These are phyloP conservation scores for Amanita polypyramis DNA, from an alignment of 768 basidiomycete species.

Conservation along the genomic window DNA sequence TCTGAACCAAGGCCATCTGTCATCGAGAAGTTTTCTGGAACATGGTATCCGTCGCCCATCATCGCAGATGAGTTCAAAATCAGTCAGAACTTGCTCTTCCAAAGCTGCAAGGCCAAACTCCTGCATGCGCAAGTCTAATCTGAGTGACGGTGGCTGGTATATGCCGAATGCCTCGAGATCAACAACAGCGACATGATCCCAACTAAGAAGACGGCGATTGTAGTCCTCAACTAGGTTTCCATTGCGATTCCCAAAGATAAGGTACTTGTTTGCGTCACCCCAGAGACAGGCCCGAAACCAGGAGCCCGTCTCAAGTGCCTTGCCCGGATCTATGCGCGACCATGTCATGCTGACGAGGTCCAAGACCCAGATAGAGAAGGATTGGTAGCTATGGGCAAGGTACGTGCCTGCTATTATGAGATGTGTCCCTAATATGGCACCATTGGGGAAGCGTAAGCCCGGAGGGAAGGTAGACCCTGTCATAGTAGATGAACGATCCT, in stretches of 20 bases:
- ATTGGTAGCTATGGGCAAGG: conserved; percentile 87
- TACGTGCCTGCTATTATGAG: conserved; percentile 95
- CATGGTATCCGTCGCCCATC: conserved; percentile 79
- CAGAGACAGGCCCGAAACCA: conserved; percentile 93
- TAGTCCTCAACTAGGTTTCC: conserved; percentile 90
- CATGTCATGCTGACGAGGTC: conserved; percentile 77
- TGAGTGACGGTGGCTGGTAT: conserved; percentile 73
- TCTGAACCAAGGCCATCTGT: conserved; percentile 94
- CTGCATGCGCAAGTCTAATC: conserved; percentile 63
- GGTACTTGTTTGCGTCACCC: conserved; percentile 73
- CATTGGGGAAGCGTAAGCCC: conserved; percentile 92
- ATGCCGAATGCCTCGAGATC: conserved; percentile 94
- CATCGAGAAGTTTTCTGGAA: conserved; percentile 75
- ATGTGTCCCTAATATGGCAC: conserved; percentile 82
- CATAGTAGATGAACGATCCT: conserved; percentile 78
- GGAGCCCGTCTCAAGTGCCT: conserved; percentile 75
- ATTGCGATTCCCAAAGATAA: conserved; percentile 84
- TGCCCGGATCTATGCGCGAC: conserved; percentile 84
- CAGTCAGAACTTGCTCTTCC: conserved; percentile 71
- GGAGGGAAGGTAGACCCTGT: conserved; percentile 77
- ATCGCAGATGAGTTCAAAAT: conserved; percentile 90
- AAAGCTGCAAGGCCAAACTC: conserved; percentile 77
- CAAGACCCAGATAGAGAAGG: conserved; percentile 94
- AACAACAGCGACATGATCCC: conserved; percentile 87
- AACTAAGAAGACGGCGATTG: conserved; percentile 80